phyloP scores from a whole-genome alignment of 192 early-diverging fungal species.

The Entophlyctis luteolus region DNA sequence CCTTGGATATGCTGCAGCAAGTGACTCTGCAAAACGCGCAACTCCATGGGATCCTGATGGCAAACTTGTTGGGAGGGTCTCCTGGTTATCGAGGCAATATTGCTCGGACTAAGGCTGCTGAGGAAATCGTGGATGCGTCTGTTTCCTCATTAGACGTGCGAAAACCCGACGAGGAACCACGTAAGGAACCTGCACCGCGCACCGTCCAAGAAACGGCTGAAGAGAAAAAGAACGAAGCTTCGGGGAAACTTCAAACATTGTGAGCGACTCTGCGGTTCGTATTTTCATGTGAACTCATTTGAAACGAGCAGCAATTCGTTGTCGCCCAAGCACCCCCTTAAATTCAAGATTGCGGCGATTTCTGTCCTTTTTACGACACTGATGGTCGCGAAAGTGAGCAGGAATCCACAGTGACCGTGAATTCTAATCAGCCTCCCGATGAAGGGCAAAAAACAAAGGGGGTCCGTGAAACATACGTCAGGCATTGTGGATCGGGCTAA shows the following conservation, averaged over 20 bases:
- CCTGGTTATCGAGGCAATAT: too few species aligned
- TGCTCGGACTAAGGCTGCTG: too few species aligned
- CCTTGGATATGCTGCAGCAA: conserved; percentile 11
- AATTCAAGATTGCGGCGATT: not conserved
- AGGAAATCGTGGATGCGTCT: too few species aligned
- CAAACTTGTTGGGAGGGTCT: not conserved
- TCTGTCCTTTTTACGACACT: not conserved
- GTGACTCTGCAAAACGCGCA: conserved; percentile 21
- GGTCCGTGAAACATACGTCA: not conserved
- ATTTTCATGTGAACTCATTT: too few species aligned
- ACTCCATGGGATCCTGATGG: conserved; percentile 17
- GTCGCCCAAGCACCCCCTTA: not conserved
- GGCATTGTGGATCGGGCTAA: not conserved
- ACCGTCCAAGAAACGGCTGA: too few species aligned
- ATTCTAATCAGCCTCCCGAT: not conserved
- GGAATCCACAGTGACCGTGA: not conserved
- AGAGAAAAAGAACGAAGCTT: too few species aligned
- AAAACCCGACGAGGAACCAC: too few species aligned
- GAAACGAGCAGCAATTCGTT: too few species aligned
- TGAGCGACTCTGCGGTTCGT: not conserved
- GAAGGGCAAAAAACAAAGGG: not conserved
- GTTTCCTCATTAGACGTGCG: too few species aligned
- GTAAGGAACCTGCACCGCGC: too few species aligned
- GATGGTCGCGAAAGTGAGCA: not conserved
- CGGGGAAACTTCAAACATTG: too few species aligned